Percentiles rank a stretch among this genome's conserved stretches.
phyloP scores from a whole-genome alignment of 2,329 filamentous ascomycete species.

The Nigrospora oryzae region DNA sequence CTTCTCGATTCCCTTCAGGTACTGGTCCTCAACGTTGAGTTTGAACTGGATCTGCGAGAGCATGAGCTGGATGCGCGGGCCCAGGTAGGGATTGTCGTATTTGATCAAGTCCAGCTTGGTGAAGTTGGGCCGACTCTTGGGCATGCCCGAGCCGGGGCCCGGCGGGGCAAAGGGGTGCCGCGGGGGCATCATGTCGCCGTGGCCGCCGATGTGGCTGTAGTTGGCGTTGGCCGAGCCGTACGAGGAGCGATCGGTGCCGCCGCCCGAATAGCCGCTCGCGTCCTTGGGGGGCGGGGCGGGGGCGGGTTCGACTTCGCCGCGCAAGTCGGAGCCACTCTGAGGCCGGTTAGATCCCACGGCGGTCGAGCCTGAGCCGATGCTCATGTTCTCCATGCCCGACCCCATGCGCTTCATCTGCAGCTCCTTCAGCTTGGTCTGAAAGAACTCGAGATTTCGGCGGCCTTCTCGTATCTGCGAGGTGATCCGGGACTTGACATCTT shows the following conservation, averaged over 20 bases:
- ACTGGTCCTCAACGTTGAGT: constrained; percentile 96
- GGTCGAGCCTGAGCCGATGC: constrained; percentile 41
- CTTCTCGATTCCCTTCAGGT: constrained; percentile 97
- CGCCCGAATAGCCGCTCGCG: constrained; percentile 23
- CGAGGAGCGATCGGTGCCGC: constrained; percentile 46
- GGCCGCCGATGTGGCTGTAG: constrained; percentile 52
- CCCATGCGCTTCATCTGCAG: constrained; percentile 74
- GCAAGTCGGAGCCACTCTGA: constrained; percentile 33
- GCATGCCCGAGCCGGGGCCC: constrained; percentile 56
- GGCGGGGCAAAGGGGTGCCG: constrained; percentile 71
- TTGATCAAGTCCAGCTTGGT: constrained; percentile 98
- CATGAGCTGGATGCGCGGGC: constrained; percentile 98
- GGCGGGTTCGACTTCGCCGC: constrained; percentile 33
- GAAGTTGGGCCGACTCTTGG: constrained; percentile 79
- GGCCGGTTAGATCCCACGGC: constrained; percentile 28
- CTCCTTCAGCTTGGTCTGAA: constrained; percentile 86
- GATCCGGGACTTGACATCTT: constrained; percentile 78
- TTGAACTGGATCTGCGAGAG: constrained; percentile 98
- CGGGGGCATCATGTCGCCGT: constrained; percentile 70
- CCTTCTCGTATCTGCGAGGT: constrained; percentile 93
- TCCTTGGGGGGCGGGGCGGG: constrained; percentile 72
- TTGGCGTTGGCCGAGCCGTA: constrained; percentile 49
- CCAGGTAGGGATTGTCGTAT: constrained; percentile 92
- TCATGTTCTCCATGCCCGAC: constrained; percentile 60
- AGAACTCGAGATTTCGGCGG: constrained; percentile 86